A percentile compares a stretch with the other conserved stretches of the same genome.
phyloP scores from a whole-genome alignment of 2,329 filamentous ascomycete genomes.

The Rhynchosporium secalis region DNA sequence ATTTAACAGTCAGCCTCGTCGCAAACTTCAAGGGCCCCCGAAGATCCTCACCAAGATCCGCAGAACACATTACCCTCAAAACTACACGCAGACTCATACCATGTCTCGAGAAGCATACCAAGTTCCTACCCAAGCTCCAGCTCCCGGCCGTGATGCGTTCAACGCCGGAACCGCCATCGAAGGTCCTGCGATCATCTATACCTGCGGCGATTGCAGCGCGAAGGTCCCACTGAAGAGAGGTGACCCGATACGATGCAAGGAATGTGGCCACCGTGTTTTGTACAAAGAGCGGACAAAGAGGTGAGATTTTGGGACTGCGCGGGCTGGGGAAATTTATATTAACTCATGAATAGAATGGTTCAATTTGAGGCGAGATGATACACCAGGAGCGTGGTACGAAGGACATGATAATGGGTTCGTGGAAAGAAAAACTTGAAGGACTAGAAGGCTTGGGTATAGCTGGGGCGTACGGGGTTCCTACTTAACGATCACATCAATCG shows the following conservation, averaged over 20 bases:
- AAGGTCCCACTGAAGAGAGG: slow-evolving; percentile 74
- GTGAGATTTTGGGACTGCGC: slow-evolving; percentile 51
- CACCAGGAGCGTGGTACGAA: background rate
- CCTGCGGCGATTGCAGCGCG: slow-evolving; percentile 82
- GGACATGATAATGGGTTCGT: background rate
- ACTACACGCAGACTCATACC: slow-evolving; percentile 9
- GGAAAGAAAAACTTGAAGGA: background rate
- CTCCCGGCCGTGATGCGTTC: slow-evolving; percentile 42
- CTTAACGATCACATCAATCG: background rate
- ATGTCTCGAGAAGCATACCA: slow-evolving; percentile 79
- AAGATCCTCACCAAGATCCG: background rate
- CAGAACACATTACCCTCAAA: background rate
- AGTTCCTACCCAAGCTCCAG: slow-evolving; percentile 57
- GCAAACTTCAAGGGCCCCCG: background rate
- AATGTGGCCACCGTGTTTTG: slow-evolving; percentile 91
- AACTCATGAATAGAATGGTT: slow-evolving; percentile 70
- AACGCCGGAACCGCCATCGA: slow-evolving; percentile 40
- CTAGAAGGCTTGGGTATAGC: slow-evolving; percentile 14
- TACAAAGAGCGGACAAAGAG: slow-evolving; percentile 98
- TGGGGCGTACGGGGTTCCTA: slow-evolving; percentile 20
- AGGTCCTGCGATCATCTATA: slow-evolving; percentile 64
- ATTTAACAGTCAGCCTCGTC: slow-evolving; percentile 6
- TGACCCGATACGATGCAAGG: slow-evolving; percentile 83
- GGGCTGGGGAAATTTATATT: slow-evolving; percentile 22
- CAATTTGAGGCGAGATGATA: slow-evolving; percentile 90